phyloP scores from a whole-genome alignment of 345 rosid species.

The Odontarrhena argentea region DNA sequence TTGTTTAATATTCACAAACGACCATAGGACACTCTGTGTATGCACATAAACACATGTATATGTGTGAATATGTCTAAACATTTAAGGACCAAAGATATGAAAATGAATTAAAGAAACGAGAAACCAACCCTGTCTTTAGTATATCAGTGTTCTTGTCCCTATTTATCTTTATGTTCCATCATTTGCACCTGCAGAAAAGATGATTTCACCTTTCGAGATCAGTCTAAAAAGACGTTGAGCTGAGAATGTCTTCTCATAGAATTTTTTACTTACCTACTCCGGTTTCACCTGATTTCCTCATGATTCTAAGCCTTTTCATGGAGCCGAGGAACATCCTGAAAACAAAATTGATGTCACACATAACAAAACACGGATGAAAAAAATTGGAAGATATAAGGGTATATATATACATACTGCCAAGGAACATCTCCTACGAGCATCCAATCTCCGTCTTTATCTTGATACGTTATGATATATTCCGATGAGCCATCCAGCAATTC shows the following conservation, averaged over 20 bases:
- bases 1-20: constrained; percentile 32
- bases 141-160: constrained; percentile 22
- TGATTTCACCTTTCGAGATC: neutral
- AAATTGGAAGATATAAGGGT: neutral
- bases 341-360: neutral
- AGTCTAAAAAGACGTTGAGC: neutral
- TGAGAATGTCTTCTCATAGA: constrained; percentile 1
- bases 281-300: constrained; percentile 61
- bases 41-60: constrained; percentile 6
- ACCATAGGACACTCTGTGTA: neutral
- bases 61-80: neutral
- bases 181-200: constrained; percentile 13
- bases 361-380: constrained; percentile 16
- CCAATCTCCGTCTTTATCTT: constrained; percentile 98
- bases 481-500: constrained; percentile 66
- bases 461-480: constrained; percentile 72
- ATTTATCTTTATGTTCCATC: constrained; percentile 28
- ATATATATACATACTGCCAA: constrained; percentile 63
- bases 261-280: constrained; percentile 53
- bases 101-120: neutral
- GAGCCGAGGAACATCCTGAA: constrained; percentile 81
- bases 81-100: constrained; percentile 21
- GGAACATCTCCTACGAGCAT: constrained; percentile 99
- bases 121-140: constrained; percentile 1
- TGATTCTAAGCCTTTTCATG: constrained; percentile 85